These are phyloP conservation scores for Paramarasmius palmivorus DNA, from an alignment of 1,284 basidiomycete genomes.

Conservation along the genomic window DNA sequence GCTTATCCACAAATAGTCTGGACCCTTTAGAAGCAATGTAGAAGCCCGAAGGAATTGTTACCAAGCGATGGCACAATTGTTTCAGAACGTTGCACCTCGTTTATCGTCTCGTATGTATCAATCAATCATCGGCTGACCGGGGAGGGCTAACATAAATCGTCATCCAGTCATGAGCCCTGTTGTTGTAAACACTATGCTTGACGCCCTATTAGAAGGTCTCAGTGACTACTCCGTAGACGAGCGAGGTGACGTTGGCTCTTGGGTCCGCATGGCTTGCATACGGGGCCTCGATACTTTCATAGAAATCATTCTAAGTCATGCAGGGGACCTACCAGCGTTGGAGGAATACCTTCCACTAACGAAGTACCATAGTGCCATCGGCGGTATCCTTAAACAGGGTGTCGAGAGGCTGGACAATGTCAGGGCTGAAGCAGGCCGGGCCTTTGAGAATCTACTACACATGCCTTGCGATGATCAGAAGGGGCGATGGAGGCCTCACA, in stretches of 20 bases:
- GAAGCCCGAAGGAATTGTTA: constrained; percentile 76
- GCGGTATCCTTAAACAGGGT: constrained; percentile 83
- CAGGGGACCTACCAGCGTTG: constrained; percentile 42
- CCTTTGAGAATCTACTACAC: constrained; percentile 53
- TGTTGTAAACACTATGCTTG: constrained; percentile 44
- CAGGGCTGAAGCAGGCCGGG: constrained; percentile 73
- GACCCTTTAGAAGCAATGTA: constrained; percentile 47
- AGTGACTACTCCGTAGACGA: constrained; percentile 93
- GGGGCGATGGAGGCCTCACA: constrained; percentile 51
- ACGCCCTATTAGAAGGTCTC: constrained; percentile 65
- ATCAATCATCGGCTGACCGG: constrained; percentile 9
- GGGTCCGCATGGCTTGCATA: constrained; percentile 84
- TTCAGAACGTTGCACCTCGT: constrained; percentile 45
- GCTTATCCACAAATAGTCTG: constrained; percentile 35
- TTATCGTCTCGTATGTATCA: constrained; percentile 47
- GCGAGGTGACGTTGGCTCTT: constrained; percentile 96
- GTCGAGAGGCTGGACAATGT: constrained; percentile 92
- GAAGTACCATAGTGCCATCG: constrained; percentile 59
- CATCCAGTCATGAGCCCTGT: constrained; percentile 48
- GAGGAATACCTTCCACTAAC: constrained; percentile 58
- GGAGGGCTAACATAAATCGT: constrained; percentile 14
- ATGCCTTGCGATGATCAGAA: constrained; percentile 34
- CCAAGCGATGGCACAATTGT: constrained; percentile 61
- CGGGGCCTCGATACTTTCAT: constrained; percentile 56
- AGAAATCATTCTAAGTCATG: constrained; percentile 46